These are phyloP conservation scores for Neurospora terricola DNA, from an alignment of 495 filamentous ascomycete genomes.

Conservation along the genomic window DNA sequence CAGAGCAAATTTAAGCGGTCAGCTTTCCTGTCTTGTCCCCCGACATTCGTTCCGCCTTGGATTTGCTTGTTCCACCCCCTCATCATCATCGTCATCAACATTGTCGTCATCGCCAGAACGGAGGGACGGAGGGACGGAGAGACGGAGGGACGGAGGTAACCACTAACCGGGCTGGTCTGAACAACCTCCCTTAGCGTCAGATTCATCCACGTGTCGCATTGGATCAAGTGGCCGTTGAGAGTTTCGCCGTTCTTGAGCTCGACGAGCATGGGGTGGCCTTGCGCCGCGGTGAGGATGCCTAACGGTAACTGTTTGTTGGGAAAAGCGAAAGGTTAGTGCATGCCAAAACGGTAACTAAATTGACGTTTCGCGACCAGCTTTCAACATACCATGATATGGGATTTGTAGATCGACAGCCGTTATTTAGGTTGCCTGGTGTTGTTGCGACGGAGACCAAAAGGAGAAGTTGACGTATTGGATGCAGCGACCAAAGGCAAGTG, in stretches of 20 bases:
- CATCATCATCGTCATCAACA: not conserved
- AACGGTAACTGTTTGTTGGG: slow-evolving; percentile 60
- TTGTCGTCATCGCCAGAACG: not conserved
- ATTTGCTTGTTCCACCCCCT: not conserved
- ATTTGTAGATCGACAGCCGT: not conserved
- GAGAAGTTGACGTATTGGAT: not conserved
- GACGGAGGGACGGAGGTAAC: not conserved
- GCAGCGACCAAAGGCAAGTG: not conserved
- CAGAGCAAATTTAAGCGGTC: not conserved
- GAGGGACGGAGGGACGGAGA: not conserved
- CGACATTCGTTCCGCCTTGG: not conserved
- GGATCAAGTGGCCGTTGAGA: slow-evolving; percentile 88
- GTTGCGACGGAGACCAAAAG: not conserved
- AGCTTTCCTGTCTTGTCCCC: not conserved
- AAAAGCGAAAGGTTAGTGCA: not conserved
- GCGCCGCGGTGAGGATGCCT: slow-evolving; percentile 85
- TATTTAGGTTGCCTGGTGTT: not conserved
- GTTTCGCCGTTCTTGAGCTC: slow-evolving; percentile 99
- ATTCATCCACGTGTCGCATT: slow-evolving; percentile 99
- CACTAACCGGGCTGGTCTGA: slow-evolving; percentile 72
- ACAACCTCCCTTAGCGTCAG: slow-evolving; percentile 92
- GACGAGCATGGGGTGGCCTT: slow-evolving; percentile 98
- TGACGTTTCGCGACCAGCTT: not conserved
- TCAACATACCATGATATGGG: not conserved
- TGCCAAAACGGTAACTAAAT: not conserved